These are phyloP conservation scores for Candida mattraensis DNA, from an alignment of 805 yeast species.

Conservation along the genomic window DNA sequence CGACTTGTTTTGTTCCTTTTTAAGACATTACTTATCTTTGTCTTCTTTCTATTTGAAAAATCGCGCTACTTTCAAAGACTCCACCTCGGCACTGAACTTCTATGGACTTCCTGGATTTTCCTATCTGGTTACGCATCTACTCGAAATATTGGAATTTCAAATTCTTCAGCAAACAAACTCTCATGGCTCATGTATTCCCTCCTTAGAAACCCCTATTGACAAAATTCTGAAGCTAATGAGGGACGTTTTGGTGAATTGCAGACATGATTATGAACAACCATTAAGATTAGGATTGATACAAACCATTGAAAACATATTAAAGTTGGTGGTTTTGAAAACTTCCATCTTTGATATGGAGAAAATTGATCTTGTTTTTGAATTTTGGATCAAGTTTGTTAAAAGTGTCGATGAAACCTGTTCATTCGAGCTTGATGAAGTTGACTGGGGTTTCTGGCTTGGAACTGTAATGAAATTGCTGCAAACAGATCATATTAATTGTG, in stretches of 20 bases:
- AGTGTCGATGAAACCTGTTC: slow-evolving; percentile 17
- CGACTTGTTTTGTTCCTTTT: slow-evolving; percentile 59
- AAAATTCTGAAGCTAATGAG: slow-evolving; percentile 37
- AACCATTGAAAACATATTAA: slow-evolving; percentile 25
- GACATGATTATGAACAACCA: slow-evolving; percentile 31
- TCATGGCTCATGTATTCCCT: slow-evolving; percentile 1
- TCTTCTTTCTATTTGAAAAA: slow-evolving; percentile 23
- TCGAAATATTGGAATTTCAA: slow-evolving; percentile 37
- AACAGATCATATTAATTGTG: slow-evolving; percentile 60
- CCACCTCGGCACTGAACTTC: slow-evolving; percentile 15
- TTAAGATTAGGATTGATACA: slow-evolving; percentile 22
- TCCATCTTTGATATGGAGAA: slow-evolving; percentile 24
- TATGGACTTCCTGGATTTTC: slow-evolving; percentile 45
- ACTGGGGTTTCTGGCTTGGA: slow-evolving; percentile 79
- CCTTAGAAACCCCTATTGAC: slow-evolving; percentile 26
- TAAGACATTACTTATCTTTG: slow-evolving; percentile 53
- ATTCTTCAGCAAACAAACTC: slow-evolving; percentile 15
- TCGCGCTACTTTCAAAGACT: slow-evolving; percentile 6
- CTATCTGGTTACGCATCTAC: slow-evolving; percentile 45
- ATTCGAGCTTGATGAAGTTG: slow-evolving; percentile 33
- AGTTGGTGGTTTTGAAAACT: slow-evolving; percentile 25
- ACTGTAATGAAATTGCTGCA: slow-evolving; percentile 58
- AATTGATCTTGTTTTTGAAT: slow-evolving; percentile 25
- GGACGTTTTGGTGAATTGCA: slow-evolving; percentile 35
- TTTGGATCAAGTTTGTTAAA: slow-evolving; percentile 25